Evolutionary conservation across 2,329 filamentous ascomycete genomes (phyloP).

Genomic region (Pseudogymnoascus sp.): DNA sequence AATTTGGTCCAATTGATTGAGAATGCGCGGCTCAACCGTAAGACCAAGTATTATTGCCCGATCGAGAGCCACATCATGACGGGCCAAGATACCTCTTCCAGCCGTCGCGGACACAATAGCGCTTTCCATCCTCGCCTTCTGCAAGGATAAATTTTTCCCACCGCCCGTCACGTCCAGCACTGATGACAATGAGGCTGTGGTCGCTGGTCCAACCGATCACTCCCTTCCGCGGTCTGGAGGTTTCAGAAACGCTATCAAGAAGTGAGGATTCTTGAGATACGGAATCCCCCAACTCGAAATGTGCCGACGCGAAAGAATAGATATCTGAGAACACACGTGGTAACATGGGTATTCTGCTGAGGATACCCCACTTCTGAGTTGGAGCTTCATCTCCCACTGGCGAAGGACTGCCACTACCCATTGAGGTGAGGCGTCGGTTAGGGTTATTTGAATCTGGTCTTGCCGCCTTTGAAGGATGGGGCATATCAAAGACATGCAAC

Average conservation of each 20-base stretch:
- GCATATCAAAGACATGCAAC: conserved; percentile 86
- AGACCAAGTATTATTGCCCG: background rate
- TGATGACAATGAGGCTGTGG: conserved; percentile 64
- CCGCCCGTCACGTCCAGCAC: conserved; percentile 69
- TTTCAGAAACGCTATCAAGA: conserved; percentile 15
- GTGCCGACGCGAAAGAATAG: conserved; percentile 74
- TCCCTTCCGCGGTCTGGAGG: conserved; percentile 61
- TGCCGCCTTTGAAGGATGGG: conserved; percentile 41
- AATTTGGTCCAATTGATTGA: background rate
- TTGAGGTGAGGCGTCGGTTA: conserved; percentile 27
- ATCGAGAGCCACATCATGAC: background rate
- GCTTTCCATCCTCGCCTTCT: conserved; percentile 60
- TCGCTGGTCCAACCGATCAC: conserved; percentile 79
- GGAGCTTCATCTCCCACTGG: conserved; percentile 39
- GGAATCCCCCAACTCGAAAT: conserved; percentile 73
- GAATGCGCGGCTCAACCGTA: background rate
- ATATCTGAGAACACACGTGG: conserved; percentile 83
- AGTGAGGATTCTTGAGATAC: conserved; percentile 37
- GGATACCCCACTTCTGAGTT: conserved; percentile 74
- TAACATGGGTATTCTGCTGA: conserved; percentile 76
- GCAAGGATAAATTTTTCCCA: conserved; percentile 82
- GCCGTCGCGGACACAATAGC: conserved; percentile 61
- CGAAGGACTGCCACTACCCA: conserved; percentile 23
- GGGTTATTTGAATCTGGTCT: conserved; percentile 28
- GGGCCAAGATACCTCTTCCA: conserved; percentile 71